Conservation (phyloP, 768 basidiomycete species). For the Suillus fuscotomentosus region DNA sequence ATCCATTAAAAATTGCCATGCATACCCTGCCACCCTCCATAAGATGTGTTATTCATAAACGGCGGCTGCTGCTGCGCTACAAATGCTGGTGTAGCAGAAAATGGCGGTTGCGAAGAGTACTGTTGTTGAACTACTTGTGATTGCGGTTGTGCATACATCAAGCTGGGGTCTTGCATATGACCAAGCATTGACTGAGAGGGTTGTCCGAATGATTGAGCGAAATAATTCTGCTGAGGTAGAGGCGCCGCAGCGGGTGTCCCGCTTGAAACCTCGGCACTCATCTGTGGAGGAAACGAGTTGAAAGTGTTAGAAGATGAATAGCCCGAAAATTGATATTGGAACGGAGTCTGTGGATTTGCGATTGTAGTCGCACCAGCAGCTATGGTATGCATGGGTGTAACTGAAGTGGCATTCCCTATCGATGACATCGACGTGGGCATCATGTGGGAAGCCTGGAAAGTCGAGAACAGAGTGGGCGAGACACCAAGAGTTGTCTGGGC, state of each 20-base stretch:
- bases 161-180: background rate
- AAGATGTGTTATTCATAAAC: slow-evolving; percentile 14
- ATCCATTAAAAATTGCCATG: slow-evolving; percentile 18
- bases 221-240: background rate
- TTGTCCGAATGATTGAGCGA: background rate
- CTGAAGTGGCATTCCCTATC: slow-evolving; percentile 3
- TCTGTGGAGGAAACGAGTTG: background rate
- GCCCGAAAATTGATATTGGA: slow-evolving; percentile 20
- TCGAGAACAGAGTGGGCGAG: slow-evolving; percentile 20
- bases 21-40: slow-evolving; percentile 16
- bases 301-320: slow-evolving; percentile 11
- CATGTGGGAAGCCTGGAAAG: slow-evolving; percentile 9
- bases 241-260: background rate
- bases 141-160: background rate
- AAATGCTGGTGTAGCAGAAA: slow-evolving; percentile 13
- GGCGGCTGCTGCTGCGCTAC: slow-evolving; percentile 22
- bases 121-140: slow-evolving; percentile 9
- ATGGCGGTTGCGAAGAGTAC: slow-evolving; percentile 29
- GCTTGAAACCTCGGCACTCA: background rate
- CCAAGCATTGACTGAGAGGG: background rate
- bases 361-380: slow-evolving; percentile 19
- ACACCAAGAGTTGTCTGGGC: slow-evolving; percentile 2
- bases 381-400: slow-evolving; percentile 16
- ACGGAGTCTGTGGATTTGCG: slow-evolving; percentile 25
- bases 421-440: slow-evolving; percentile 7